Evolutionary conservation across 2,329 filamentous ascomycete species (phyloP), one percentile per base, ranked within the genome.

Genomic region (Exophiala mesophila): DNA sequence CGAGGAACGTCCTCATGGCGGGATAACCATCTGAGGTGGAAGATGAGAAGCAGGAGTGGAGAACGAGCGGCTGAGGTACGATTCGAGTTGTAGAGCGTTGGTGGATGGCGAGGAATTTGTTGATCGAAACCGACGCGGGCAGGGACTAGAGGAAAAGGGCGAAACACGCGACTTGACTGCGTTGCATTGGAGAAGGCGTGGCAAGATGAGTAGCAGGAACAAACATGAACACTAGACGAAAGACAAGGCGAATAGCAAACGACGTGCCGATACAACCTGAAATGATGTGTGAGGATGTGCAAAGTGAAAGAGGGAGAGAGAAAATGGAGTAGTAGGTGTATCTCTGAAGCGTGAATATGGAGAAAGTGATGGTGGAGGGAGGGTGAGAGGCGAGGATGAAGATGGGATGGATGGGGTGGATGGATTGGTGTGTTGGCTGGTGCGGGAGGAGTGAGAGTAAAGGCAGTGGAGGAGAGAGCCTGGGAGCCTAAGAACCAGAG

Each of bases 1-100:
- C 23, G 39, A 24, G 36, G 33, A 32, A 42, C 45, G 36, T 37
- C 44, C 59, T 60, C 57, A 67, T 64, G 41, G 63, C 64, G 50
- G 63, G 64, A 53, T 66, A 55, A 62, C 66, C 63, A 57, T 67
- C 63, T 61, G 65, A 64, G 50, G 44, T 51, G 43, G 54, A 54
- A 51, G 50, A 55, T n/a, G n/a, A n/a, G n/a, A n/a, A n/a, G n/a
- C n/a, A n/a, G n/a, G n/a, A n/a, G n/a, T n/a, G n/a, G n/a, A n/a
- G n/a, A n/a, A n/a, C n/a, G n/a, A n/a, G n/a, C n/a, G n/a, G n/a
- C n/a, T n/a, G n/a, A n/a, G n/a, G n/a, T n/a, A n/a, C n/a, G n/a
- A n/a, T n/a, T n/a, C n/a, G n/a, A n/a, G n/a, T n/a, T n/a, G n/a
- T n/a, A n/a, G n/a, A n/a, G 23, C 7, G 23, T 26, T 26, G 23